Evolutionary conservation across 495 filamentous ascomycete genomes (phyloP).

Genomic region (Aspergillus cavernicola): DNA sequence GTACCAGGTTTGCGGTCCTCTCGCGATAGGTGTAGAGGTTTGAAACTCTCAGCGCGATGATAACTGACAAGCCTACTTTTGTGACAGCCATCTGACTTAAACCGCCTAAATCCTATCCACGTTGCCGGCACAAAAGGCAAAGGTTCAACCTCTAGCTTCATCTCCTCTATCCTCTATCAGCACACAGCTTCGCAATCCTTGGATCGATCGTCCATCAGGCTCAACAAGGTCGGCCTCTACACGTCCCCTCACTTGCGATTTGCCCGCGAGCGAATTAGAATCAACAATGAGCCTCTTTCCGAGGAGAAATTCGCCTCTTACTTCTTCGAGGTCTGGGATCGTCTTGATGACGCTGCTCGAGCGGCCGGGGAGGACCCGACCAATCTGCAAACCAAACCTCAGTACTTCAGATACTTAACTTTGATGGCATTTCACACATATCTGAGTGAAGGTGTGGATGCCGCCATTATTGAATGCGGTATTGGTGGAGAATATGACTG

Average conservation of each 20-base stretch:
- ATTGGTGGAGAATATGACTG: constrained; percentile 92
- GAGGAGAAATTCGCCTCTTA: constrained; percentile 74
- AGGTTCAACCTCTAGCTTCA: constrained; percentile 53
- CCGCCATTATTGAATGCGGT: constrained; percentile 86
- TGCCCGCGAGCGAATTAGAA: constrained; percentile 84
- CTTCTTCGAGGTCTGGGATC: constrained; percentile 89
- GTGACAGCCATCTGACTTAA: constrained; percentile 66
- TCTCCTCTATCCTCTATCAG: constrained; percentile 58
- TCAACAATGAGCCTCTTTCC: constrained; percentile 71
- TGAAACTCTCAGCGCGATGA: background rate
- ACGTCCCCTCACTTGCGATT: constrained; percentile 86
- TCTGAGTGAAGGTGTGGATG: constrained; percentile 72
- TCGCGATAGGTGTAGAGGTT: background rate
- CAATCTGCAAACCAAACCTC: constrained; percentile 59
- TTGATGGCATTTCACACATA: constrained; percentile 89
- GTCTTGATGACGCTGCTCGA: constrained; percentile 53
- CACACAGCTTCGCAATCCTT: constrained; percentile 46
- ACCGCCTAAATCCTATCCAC: constrained; percentile 72
- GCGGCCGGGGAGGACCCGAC: constrained; percentile 45
- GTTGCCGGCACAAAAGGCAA: constrained; percentile 94
- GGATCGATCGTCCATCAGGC: constrained; percentile 27
- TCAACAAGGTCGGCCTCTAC: constrained; percentile 72
- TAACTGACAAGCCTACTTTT: background rate
- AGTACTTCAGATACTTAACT: constrained; percentile 88
- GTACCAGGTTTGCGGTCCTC: constrained; percentile 59